Percentiles rank a stretch among this genome's conserved stretches.
Evolutionary conservation across 495 filamentous ascomycete species (phyloP).

Genomic region (Cladorrhinum samala): DNA sequence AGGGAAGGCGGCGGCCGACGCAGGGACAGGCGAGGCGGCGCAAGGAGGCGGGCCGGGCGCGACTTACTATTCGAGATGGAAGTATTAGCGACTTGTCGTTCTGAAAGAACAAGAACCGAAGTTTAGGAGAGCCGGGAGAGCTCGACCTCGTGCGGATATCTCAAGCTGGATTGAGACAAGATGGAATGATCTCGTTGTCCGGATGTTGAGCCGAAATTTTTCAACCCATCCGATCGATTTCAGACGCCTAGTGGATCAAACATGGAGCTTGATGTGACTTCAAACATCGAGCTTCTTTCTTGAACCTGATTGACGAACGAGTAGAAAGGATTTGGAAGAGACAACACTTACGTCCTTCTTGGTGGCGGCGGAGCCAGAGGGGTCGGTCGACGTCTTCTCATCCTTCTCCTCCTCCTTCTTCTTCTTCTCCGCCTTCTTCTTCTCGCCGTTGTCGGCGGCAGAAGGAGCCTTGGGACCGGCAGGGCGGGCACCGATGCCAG

Average conservation of each 20-base stretch:
- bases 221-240: too few species aligned
- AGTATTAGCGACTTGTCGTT: not conserved
- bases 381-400: not conserved
- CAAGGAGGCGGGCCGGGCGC: not conserved
- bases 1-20: too few species aligned
- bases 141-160: too few species aligned
- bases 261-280: too few species aligned
- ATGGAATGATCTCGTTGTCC: too few species aligned
- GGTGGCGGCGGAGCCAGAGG: not conserved
- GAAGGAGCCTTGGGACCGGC: not conserved
- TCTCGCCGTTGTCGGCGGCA: not conserved
- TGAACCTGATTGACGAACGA: not conserved
- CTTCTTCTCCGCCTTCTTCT: not conserved
- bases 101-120: not conserved
- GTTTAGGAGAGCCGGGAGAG: too few species aligned
- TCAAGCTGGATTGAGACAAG: too few species aligned
- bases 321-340: not conserved
- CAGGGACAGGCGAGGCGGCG: not conserved
- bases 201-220: too few species aligned
- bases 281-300: too few species aligned
- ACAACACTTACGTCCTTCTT: not conserved
- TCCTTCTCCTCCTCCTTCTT: slow-evolving; percentile 3
- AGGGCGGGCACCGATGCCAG: not conserved
- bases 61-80: not conserved
- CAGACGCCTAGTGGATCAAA: too few species aligned